Conservation (phyloP, 306 rosid genomes). For the Argentina anserina region DNA sequence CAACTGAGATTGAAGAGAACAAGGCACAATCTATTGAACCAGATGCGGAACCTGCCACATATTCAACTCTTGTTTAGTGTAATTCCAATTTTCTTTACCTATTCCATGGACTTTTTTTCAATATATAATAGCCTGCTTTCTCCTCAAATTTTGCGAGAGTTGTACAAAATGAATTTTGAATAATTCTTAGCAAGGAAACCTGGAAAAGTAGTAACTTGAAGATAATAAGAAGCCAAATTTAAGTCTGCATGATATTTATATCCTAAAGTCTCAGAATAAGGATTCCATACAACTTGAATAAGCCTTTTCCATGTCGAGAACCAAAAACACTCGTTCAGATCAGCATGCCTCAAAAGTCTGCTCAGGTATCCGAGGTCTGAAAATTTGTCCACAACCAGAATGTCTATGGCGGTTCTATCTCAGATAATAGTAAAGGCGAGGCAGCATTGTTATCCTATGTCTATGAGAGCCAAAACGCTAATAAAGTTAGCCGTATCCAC, state of each 20-base stretch:
- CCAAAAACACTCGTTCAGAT: neutral
- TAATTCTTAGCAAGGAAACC: neutral
- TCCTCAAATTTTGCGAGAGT: neutral
- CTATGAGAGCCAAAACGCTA: constrained; percentile 9
- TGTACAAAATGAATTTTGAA: neutral
- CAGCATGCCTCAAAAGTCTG: neutral
- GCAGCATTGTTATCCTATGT: constrained; percentile 19
- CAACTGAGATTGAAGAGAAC: constrained; percentile 38
- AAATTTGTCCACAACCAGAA: constrained; percentile 5
- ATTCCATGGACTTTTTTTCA: neutral
- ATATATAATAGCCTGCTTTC: neutral
- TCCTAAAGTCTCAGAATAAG: neutral
- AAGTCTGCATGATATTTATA: neutral
- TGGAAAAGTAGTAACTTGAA: neutral
- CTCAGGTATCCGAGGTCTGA: neutral
- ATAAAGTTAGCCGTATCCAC: constrained; percentile 23
- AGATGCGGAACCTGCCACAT: constrained; percentile 15
- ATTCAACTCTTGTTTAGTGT: constrained; percentile 4
- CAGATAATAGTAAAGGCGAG: constrained; percentile 25
- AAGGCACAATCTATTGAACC: constrained; percentile 30
- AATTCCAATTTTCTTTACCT: neutral
- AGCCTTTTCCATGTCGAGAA: neutral
- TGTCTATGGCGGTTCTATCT: constrained; percentile 12
- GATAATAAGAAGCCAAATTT: neutral
- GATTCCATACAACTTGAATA: neutral